Percentiles rank a stretch among this genome's conserved stretches.
phyloP scores from a whole-genome alignment of 2,329 filamentous ascomycete species.

The Neopestalotiopsis sp. region DNA sequence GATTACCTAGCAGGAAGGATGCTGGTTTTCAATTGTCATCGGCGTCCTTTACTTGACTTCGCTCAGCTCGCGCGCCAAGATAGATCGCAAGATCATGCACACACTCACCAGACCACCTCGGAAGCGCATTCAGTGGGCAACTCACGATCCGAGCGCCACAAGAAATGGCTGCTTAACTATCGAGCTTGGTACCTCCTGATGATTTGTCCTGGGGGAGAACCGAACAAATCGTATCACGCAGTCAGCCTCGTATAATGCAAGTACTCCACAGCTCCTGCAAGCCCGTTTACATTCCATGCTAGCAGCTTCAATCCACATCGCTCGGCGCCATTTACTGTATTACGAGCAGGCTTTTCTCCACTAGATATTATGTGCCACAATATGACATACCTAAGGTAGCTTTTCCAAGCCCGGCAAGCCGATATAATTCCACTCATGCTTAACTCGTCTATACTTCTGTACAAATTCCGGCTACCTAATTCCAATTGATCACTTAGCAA shows the following conservation, averaged over 20 bases:
- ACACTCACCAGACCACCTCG: too few relatives aligned
- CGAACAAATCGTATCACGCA: not conserved
- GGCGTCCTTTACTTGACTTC: not conserved
- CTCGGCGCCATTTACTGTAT: not conserved
- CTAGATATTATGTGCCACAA: not conserved
- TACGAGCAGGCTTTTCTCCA: not conserved
- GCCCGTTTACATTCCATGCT: not conserved
- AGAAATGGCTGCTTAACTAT: not conserved
- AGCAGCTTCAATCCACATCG: not conserved
- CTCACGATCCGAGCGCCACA: not conserved
- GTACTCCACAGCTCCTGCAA: not conserved
- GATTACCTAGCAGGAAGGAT: not conserved
- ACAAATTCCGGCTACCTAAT: too few relatives aligned
- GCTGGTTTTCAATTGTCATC: not conserved
- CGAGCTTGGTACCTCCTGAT: not conserved
- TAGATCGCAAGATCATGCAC: too few relatives aligned
- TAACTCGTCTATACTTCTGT: too few relatives aligned
- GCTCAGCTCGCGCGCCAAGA: not conserved
- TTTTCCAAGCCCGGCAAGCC: too few relatives aligned
- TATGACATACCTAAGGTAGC: too few relatives aligned
- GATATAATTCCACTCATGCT: too few relatives aligned
- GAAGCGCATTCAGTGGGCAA: not conserved
- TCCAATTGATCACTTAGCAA: too few relatives aligned
- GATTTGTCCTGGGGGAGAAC: not conserved
- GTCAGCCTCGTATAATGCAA: not conserved